Evolutionary conservation across 2,329 filamentous ascomycete genomes (phyloP), one percentile per base, ranked within the genome.

Genomic region (Penicillium sclerotigenum): DNA sequence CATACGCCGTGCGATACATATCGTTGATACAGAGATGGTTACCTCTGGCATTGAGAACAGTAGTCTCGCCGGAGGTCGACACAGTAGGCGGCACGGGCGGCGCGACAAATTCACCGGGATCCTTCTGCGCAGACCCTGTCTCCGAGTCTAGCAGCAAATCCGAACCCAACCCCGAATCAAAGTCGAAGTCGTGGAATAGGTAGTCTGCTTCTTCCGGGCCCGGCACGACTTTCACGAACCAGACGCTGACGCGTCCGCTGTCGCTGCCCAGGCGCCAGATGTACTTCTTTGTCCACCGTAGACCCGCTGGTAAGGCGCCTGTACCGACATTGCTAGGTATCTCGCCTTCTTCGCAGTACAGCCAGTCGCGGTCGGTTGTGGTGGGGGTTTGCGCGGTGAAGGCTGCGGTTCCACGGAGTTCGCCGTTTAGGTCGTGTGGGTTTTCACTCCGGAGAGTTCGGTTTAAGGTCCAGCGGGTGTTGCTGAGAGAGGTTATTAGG

Each of bases 11-110:
- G 52, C 71, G 72, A 63, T 78, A 78, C 68, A 75, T 77, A 63
- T 79, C 76, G 42, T 77, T 75, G 51, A 78, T 71, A 60, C 76
- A 78, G 10, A 79, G 68, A 63, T 79, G 76, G 41, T 75, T 73
- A 3, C 76, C 76, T 18, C 65, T 65, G 4, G 76, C 76, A 48
- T 65, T 62, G 10, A 76, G 54, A 5, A 77, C 67, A 5, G 53
- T 58, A 1, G 68, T 73, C 13, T 62, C 62, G 2, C 50, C 51
- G 2, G 42, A n/a, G 2, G 47, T 43, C 5, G 45, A 24, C 4
- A 58, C 54, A 6, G 54, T 29, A 0, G 69, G 69, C 2, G 70
- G 70, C 1, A 58, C 51, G 0, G 70, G 66, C 7, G 70, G 61
- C 7, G 63, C 57, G 5, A 69, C 62, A 31, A 65, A 64, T 22